Evolutionary conservation across 2,329 filamentous ascomycete species (phyloP).

Genomic region (Ascomycota sp.): DNA sequence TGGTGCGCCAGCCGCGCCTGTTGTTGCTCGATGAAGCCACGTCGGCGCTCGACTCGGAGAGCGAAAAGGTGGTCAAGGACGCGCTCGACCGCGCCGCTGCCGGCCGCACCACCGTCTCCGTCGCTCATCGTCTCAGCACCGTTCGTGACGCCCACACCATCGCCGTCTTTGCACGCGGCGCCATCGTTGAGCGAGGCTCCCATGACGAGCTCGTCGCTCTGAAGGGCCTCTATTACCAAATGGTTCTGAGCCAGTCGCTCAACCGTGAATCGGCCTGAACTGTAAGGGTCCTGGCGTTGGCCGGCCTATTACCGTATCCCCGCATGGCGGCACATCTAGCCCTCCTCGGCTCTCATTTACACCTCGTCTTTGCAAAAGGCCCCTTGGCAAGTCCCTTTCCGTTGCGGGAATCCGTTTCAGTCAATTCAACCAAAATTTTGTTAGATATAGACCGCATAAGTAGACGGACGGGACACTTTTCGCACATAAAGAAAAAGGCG

Average conservation of each 20-base stretch:
- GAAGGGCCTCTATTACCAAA: slow-evolving; percentile 27
- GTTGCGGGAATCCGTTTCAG: too few species aligned
- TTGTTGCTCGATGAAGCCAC: slow-evolving; percentile 57
- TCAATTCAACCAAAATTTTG: neutral
- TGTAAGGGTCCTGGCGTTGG: neutral
- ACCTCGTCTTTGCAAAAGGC: neutral
- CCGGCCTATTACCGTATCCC: neutral
- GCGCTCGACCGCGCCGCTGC: slow-evolving; percentile 28
- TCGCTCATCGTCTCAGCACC: slow-evolving; percentile 36
- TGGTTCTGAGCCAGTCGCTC: slow-evolving; percentile 24
- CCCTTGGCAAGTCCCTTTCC: neutral
- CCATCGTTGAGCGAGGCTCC: slow-evolving; percentile 34
- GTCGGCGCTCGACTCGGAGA: slow-evolving; percentile 37
- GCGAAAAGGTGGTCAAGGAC: slow-evolving; percentile 40
- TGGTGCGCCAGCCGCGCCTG: slow-evolving; percentile 42
- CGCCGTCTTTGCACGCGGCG: slow-evolving; percentile 28
- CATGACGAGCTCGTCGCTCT: slow-evolving; percentile 32
- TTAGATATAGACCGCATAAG: neutral
- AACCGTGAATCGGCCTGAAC: slow-evolving; percentile 10
- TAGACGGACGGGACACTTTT: neutral
- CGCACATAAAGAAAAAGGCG: too few species aligned
- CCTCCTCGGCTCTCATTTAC: neutral
- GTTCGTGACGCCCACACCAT: slow-evolving; percentile 38
- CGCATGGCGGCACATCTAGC: too few species aligned
- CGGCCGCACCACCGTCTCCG: slow-evolving; percentile 33